These are phyloP conservation scores for Penicillium lagena DNA, from an alignment of 495 filamentous ascomycete genomes.

Conservation along the genomic window DNA sequence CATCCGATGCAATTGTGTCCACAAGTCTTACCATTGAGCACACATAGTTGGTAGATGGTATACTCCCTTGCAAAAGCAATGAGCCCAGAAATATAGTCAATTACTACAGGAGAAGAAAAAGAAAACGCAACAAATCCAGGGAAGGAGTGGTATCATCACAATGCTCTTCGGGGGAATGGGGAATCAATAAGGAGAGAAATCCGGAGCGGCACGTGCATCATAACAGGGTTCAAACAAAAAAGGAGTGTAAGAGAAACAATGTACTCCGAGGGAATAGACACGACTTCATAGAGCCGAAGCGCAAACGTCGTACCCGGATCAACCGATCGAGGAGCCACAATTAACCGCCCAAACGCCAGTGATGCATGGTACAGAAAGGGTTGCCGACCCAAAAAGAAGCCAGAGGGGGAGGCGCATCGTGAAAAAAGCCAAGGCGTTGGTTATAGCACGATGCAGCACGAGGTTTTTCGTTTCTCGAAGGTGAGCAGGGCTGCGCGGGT, in stretches of 20 bases:
- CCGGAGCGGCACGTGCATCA: constrained; percentile 23
- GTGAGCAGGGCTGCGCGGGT: constrained; percentile 90
- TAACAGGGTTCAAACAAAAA: constrained; percentile 6
- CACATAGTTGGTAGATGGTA: neutral
- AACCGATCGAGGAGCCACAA: constrained; percentile 15
- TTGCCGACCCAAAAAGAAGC: constrained; percentile 9
- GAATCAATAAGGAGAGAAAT: constrained; percentile 17
- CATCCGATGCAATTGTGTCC: neutral
- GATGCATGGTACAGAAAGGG: constrained; percentile 36
- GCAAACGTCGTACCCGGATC: constrained; percentile 10
- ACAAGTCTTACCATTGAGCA: neutral
- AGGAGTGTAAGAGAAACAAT: constrained; percentile 13
- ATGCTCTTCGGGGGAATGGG: constrained; percentile 20
- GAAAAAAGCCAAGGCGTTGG: constrained; percentile 5
- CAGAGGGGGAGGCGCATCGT: too few relatives aligned
- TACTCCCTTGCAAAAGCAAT: constrained; percentile 3
- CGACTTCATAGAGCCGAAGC: constrained; percentile 8
- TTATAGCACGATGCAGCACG: constrained; percentile 91
- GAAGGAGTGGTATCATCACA: constrained; percentile 11
- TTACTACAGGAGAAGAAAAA: constrained; percentile 14
- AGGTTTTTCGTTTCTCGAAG: constrained; percentile 79
- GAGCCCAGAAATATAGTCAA: neutral
- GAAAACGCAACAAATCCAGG: neutral
- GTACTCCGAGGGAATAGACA: constrained; percentile 18
- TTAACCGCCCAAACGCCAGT: constrained; percentile 37